Base-by-base conservation (phyloP, 345 rosid species). In the Populus pruinosa region DNA sequence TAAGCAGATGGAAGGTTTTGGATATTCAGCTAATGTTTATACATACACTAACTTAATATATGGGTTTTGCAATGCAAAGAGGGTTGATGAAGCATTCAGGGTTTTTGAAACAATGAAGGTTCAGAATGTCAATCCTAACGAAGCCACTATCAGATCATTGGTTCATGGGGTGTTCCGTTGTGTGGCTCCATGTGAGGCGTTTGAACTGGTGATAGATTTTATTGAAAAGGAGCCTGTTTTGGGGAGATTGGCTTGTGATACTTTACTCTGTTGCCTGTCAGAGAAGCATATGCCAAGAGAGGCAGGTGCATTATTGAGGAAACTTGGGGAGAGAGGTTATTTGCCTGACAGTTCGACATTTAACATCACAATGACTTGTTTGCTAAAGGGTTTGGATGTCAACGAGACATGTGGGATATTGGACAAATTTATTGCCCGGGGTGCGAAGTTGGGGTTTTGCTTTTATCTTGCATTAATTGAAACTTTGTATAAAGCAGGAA, bases 141-240 rank as follows among this genome's bases (percentile, higher is more conserved):
- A 91, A 87, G 97, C 98, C 67, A 93, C 98, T 0, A 20, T 93
- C 61, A 86, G 95, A 79, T 86, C 98, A 55, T 89, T 93, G 85
- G 82, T 95, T 83, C 96, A 91, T 25, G 98, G 97, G 70, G 76
- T 84, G n/a, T 95, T 95, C 76, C 87, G 88, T 21, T 83, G 84
- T 33, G 70, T 85, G 76, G 78, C 80, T 7, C 86, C 91, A 6
- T 43, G 23, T 38, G 82, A 91, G 75, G 98, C 98, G 31, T 90
- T 89, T 79, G 89, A 89, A 78, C 62, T 83, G 77, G 41, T 89
- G 53, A 31, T 87, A 70, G 74, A 67, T 72, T 88, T 90, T 83
- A 77, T 91, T 76, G 92, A 87, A 80, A 87, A 75, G 78, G 85
- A 90, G 70, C 78, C 85, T 29, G 71, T 69, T 64, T 83, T 89